These are phyloP conservation scores for Daldinia childiae DNA, from an alignment of 495 filamentous ascomycete species.

Conservation along the genomic window DNA sequence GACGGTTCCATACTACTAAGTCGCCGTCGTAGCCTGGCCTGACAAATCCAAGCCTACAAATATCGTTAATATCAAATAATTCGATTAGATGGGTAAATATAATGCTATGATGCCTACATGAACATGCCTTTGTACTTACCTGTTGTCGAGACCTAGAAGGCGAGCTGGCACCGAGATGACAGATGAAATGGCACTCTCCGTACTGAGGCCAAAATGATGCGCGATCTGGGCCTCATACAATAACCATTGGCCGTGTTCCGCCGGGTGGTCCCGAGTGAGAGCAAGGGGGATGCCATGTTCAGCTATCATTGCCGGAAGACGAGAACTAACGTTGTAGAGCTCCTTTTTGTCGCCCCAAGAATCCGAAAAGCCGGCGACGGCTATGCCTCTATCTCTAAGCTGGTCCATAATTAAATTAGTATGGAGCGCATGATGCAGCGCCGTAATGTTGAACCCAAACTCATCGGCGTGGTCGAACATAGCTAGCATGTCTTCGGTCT, in stretches of 20 bases:
- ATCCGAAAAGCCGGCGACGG: conserved; percentile 56
- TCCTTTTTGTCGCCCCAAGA: conserved; percentile 63
- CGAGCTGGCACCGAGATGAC: conserved; percentile 61
- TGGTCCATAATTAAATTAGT: conserved; percentile 61
- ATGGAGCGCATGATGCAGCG: conserved; percentile 63
- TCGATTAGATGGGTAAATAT: no score
- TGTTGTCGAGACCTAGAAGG: conserved; percentile 56
- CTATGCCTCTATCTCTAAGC: conserved; percentile 55
- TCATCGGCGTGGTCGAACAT: conserved; percentile 62
- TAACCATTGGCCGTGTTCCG: conserved; percentile 54
- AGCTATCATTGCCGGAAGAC: conserved; percentile 57
- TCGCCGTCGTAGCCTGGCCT: conserved; percentile 64
- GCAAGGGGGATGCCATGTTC: conserved; percentile 60
- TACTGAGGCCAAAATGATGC: conserved; percentile 58
- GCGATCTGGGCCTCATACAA: conserved; percentile 60
- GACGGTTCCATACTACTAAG: conserved; percentile 64
- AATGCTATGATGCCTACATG: no score
- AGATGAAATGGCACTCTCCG: conserved; percentile 58
- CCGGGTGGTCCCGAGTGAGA: conserved; percentile 59
- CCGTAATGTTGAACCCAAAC: conserved; percentile 60
- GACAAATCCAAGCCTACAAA: conserved; percentile 54
- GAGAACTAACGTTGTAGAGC: conserved; percentile 60
- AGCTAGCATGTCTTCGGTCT: conserved; percentile 60
- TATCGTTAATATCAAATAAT: not conserved
- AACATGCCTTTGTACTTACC: conserved; percentile 8